Evolutionary conservation across 345 rosid species (phyloP), one percentile per base, ranked within the genome.

Genomic region (Linum lewisii): DNA sequence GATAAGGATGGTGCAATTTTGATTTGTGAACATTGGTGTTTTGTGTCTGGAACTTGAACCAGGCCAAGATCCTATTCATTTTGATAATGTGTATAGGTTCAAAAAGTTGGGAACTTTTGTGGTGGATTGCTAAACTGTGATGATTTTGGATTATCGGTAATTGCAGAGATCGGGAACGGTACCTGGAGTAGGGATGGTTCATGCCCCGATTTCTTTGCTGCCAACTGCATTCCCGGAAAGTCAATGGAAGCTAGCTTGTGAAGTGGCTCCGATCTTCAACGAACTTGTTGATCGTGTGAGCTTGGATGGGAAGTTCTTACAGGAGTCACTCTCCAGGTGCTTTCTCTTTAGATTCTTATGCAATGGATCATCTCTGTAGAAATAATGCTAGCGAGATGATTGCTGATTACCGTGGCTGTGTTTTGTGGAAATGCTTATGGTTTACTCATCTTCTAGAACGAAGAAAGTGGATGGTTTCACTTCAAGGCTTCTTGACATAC

Each of bases 131-230:
- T n/a, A n/a, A n/a, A n/a, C n/a, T n/a, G n/a, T n/a, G n/a, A n/a
- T n/a, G n/a, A n/a, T n/a, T n/a, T n/a, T n/a, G n/a, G n/a, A n/a
- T 42, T 11, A 42, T 42, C 13, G 47, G 47, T 14, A 11, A 50
- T 68, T 63, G 54, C 72, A 93, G 99, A 80, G 79, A 72, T 93
- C 99, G 58, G 99, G 96, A 54, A 72, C 55, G 63, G 77, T 84
- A 57, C 97, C 99, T 36, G 99, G 99, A 26, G 90, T 90, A n/a
- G 97, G 99, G 34, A 60, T 90, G 88, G 75, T 78, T 32, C 99
- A 93, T 65, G 95, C 96, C 23, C 99, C 97, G 3, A 67, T 93
- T 75, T 75, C 99, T 1, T 74, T 93, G 71, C 62, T 93, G 66
- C 99, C 99, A 10, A 61, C 62, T 36, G 55, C 78, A 59, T 93